phyloP scores from a whole-genome alignment of 2,329 filamentous ascomycete genomes.

The Trichoderma asperellum region DNA sequence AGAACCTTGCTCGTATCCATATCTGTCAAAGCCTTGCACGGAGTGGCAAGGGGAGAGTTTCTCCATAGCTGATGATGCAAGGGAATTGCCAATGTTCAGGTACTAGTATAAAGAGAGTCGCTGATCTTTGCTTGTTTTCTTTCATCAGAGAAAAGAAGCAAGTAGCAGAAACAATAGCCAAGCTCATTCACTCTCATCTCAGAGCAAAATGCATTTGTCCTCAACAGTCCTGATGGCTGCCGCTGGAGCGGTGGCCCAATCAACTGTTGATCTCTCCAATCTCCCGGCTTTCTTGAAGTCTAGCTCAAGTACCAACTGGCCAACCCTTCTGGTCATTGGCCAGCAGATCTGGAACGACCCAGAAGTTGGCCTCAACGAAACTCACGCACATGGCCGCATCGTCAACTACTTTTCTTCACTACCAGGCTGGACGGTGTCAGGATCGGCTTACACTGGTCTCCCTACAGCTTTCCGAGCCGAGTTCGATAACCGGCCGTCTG shows the following conservation, averaged over 20 bases:
- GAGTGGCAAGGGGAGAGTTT: not conserved
- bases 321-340: constrained; percentile 28
- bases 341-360: constrained; percentile 30
- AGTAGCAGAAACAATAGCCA: not conserved
- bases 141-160: not conserved
- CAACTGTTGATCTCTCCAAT: not conserved
- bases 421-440: constrained; percentile 27
- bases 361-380: constrained; percentile 30
- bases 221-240: constrained; percentile 21
- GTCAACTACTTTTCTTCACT: constrained; percentile 30
- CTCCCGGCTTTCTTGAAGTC: constrained; percentile 24
- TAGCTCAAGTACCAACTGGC: constrained; percentile 23
- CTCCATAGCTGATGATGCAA: not conserved
- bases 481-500: constrained; percentile 27
- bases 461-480: constrained; percentile 29
- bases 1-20: not conserved
- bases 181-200: not conserved
- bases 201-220: constrained; percentile 13
- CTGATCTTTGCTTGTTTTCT: constrained; percentile 1
- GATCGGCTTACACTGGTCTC: constrained; percentile 25
- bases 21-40: not conserved
- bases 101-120: constrained; percentile 2
- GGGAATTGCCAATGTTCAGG: not conserved
- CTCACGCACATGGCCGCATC: constrained; percentile 30
- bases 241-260: constrained; percentile 15